Evolutionary conservation across 495 filamentous ascomycete species (phyloP).

Genomic region (Penicillium samsonianum): DNA sequence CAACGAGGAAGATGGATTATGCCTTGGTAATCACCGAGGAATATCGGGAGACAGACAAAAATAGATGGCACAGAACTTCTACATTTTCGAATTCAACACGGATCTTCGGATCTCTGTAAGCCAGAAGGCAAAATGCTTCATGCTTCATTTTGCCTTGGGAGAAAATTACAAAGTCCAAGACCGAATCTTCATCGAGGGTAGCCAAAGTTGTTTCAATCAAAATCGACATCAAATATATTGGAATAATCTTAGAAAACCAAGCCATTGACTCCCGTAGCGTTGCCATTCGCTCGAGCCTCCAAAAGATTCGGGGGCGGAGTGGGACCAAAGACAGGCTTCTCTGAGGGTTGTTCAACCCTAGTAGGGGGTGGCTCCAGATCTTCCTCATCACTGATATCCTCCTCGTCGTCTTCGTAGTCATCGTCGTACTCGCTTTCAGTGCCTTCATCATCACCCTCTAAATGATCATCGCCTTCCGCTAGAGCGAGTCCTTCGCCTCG

Average conservation of each 20-base stretch:
- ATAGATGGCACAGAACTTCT: conserved; percentile 1
- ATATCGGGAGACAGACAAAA: background rate
- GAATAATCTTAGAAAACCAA: conserved; percentile 16
- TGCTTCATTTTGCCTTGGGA: background rate
- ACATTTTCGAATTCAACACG: background rate
- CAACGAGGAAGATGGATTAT: conserved; percentile 9
- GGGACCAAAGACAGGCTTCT: conserved; percentile 55
- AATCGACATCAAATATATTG: conserved; percentile 6
- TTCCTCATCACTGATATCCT: conserved; percentile 65
- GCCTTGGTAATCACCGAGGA: background rate
- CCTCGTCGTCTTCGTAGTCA: conserved; percentile 67
- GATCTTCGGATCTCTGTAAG: background rate
- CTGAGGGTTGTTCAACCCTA: conserved; percentile 36
- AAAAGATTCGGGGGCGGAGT: conserved; percentile 56
- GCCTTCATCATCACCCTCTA: conserved; percentile 70
- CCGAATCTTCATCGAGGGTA: background rate
- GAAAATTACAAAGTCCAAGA: background rate
- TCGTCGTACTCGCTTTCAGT: conserved; percentile 71
- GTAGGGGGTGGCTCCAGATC: conserved; percentile 57
- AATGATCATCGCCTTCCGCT: conserved; percentile 46
- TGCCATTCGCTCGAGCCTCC: conserved; percentile 49
- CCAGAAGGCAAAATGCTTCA: background rate
- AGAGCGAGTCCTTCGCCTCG: conserved; percentile 62
- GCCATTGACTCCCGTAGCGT: conserved; percentile 52
- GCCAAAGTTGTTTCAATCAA: conserved; percentile 6